These are phyloP conservation scores for Paragyromitra xinjiangensis DNA, from an alignment of 495 filamentous ascomycete genomes.

Conservation along the genomic window DNA sequence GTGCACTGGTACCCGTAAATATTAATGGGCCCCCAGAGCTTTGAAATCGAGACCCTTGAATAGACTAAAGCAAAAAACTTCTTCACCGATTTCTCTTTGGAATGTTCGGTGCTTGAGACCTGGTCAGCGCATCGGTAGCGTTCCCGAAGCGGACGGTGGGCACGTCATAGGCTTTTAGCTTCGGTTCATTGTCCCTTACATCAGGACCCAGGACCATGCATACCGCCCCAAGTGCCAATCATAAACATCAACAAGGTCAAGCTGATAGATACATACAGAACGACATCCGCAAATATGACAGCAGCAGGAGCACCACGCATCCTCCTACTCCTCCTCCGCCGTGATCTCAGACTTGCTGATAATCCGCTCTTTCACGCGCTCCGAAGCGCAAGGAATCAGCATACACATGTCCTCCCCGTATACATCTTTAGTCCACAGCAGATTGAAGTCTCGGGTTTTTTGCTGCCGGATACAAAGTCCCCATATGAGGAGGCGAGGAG, in stretches of 20 bases:
- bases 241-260: not conserved
- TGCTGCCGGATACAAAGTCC: conserved; percentile 59
- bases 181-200: not conserved
- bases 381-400: conserved; percentile 62
- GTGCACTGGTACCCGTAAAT: not conserved
- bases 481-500: conserved; percentile 71
- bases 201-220: not conserved
- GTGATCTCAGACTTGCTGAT: conserved; percentile 73
- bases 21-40: not conserved
- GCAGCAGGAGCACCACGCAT: conserved; percentile 49
- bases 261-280: not conserved
- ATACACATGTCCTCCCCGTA: conserved; percentile 73
- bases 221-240: too few relatives aligned
- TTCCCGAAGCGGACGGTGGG: not conserved
- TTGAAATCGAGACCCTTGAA: not conserved
- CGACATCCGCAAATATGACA: not conserved
- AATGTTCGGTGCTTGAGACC: not conserved
- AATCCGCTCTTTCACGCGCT: conserved; percentile 72
- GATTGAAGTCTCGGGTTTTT: conserved; percentile 74
- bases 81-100: not conserved
- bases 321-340: conserved; percentile 70
- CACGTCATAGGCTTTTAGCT: conserved; percentile 2
- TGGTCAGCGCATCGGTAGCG: not conserved
- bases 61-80: not conserved
- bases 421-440: conserved; percentile 72